Base-by-base conservation (phyloP, 106 monocot genomes). In the Iris macrosiphon region DNA sequence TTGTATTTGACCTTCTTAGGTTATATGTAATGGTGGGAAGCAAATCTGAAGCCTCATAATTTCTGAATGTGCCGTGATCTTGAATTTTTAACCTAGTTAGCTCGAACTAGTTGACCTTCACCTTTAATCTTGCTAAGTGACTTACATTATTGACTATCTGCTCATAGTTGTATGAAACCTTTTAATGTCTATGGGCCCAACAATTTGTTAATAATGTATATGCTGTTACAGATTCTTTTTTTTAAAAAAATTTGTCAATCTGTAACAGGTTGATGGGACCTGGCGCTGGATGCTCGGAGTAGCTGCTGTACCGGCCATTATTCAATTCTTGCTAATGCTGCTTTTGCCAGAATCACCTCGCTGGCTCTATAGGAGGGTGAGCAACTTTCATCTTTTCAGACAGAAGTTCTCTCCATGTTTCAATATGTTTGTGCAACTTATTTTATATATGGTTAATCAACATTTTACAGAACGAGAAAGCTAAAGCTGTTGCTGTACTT, bases 221-320 rank as follows among this genome's bases (percentile, higher is more conserved):
- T n/a, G n/a, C n/a, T n/a, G n/a, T n/a, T n/a, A n/a, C n/a, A n/a
- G n/a, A 14, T 46, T 31, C 60, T 59, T 35, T 38, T 16, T 8
- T 64, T 24, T 14, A 18, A 12, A n/a, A 4, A 62, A 55, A 62
- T 32, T 18, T 56, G 30, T 35, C n/a, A 1, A 6, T 47, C 13
- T 49, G 16, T 17, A 27, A 61, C 61, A 87, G 87, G 78, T 87
- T 19, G 18, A 57, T 57, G 87, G 87, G 27, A 87, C 87, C 25
- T 87, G 87, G 87, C 81, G 87, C 15, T 87, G 87, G 87, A 87
- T 87, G 87, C 82, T 87, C 17, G 82, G 87, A 45, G 75, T 75
- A 48, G 69, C 82, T 49, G 87, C 82, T 53, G 24, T 87, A 45
- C 87, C 87, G 32, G 87, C 87, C 26, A 65, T 87, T 39, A 23